Evolutionary conservation across 2,329 filamentous ascomycete species (phyloP).

Genomic region (Canariomyces notabilis): DNA sequence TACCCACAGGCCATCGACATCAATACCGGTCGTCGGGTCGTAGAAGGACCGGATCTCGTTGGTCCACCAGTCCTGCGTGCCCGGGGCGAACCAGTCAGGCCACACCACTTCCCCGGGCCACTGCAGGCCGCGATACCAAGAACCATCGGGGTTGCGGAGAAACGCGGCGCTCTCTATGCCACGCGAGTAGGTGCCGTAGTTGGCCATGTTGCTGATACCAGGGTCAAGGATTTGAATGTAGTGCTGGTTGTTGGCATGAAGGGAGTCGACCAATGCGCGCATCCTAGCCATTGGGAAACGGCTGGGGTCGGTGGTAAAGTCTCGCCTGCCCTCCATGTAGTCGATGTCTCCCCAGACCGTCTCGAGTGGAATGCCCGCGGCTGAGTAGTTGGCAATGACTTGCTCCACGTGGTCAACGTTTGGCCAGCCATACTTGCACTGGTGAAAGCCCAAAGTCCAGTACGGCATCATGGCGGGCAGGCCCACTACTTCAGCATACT

Average conservation of each 20-base stretch:
- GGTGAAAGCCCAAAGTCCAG: slow-evolving; percentile 58
- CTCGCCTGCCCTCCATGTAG: slow-evolving; percentile 48
- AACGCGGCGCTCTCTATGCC: slow-evolving; percentile 40
- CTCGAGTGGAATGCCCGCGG: slow-evolving; percentile 60
- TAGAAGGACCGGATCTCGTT: slow-evolving; percentile 63
- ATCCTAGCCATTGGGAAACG: slow-evolving; percentile 57
- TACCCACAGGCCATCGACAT: slow-evolving; percentile 74
- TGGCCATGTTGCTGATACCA: slow-evolving; percentile 42
- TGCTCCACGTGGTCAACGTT: slow-evolving; percentile 59
- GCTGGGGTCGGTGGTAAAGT: slow-evolving; percentile 60
- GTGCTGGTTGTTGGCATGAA: slow-evolving; percentile 61
- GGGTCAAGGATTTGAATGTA: slow-evolving; percentile 77
- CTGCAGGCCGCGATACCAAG: slow-evolving; percentile 57
- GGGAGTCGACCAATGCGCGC: slow-evolving; percentile 59
- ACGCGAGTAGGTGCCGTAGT: slow-evolving; percentile 37
- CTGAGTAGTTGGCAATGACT: slow-evolving; percentile 62
- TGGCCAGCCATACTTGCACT: slow-evolving; percentile 60
- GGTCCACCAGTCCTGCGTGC: slow-evolving; percentile 63
- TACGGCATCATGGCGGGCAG: slow-evolving; percentile 58
- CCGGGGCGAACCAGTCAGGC: slow-evolving; percentile 70
- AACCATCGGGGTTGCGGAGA: slow-evolving; percentile 49
- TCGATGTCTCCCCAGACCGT: slow-evolving; percentile 63
- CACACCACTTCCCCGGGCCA: slow-evolving; percentile 71
- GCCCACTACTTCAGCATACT: slow-evolving; percentile 54
- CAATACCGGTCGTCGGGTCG: slow-evolving; percentile 54